phyloP scores from a whole-genome alignment of 257 asterid genomes.

The Ophiorrhiza pumila region DNA sequence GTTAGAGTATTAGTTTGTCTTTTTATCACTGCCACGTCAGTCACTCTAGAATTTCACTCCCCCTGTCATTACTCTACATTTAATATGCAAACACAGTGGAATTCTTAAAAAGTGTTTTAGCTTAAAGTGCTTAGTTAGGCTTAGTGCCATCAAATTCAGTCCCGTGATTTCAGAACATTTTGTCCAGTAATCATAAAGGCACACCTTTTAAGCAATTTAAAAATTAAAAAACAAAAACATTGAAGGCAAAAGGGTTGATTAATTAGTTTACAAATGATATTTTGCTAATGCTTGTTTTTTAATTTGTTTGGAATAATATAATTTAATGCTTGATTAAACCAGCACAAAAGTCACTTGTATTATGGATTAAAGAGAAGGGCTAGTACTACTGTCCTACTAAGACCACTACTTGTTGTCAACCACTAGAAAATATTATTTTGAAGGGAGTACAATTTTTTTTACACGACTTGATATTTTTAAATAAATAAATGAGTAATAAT shows the following conservation, averaged over 20 bases:
- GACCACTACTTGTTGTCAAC: constrained; percentile 1
- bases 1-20: too few relatives aligned
- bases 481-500: too few relatives aligned
- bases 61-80: too few relatives aligned
- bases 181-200: constrained; percentile 39
- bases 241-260: not conserved
- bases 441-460: too few relatives aligned
- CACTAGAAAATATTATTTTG: not conserved
- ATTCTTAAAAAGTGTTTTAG: not conserved
- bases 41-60: too few relatives aligned
- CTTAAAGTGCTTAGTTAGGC: constrained; percentile 18
- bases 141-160: constrained; percentile 32
- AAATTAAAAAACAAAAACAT: constrained; percentile 12
- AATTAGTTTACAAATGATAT: not conserved
- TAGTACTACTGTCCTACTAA: not conserved
- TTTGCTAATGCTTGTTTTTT: not conserved
- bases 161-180: constrained; percentile 43
- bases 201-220: constrained; percentile 34
- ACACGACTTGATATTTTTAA: too few relatives aligned
- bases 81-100: not conserved
- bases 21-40: too few relatives aligned
- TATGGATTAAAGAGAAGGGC: not conserved
- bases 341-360: constrained; percentile 7
- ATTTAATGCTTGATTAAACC: not conserved
- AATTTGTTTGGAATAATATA: not conserved